These are phyloP conservation scores for Serendipita vermifera DNA, from an alignment of 768 basidiomycete species.

Conservation along the genomic window DNA sequence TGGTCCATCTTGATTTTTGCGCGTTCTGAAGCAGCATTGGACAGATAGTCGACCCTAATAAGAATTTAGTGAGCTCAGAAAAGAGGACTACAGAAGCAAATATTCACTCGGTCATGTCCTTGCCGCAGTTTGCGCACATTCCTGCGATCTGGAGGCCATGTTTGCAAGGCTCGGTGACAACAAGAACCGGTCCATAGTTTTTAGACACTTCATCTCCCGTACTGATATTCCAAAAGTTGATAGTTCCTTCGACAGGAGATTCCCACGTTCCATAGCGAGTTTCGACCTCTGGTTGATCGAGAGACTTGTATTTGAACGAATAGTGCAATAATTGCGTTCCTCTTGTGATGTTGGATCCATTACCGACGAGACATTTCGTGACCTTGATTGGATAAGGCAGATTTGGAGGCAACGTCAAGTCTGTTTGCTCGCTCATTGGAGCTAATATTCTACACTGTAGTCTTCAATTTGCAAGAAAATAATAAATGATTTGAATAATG, in stretches of 20 bases:
- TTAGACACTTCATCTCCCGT: constrained; percentile 51
- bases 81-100: background rate
- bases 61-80: constrained; percentile 14
- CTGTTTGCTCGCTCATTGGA: constrained; percentile 32
- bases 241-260: constrained; percentile 63
- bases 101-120: constrained; percentile 81
- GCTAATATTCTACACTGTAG: too few species aligned
- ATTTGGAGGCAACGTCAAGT: constrained; percentile 58
- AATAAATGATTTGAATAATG: too few species aligned
- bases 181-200: constrained; percentile 47
- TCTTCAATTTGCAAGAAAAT: too few species aligned
- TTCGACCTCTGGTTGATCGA: constrained; percentile 34
- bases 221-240: constrained; percentile 58
- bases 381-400: constrained; percentile 83
- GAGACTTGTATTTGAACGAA: constrained; percentile 52
- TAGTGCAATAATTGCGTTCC: constrained; percentile 75
- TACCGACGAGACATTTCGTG: constrained; percentile 45
- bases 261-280: constrained; percentile 87
- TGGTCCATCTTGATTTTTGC: constrained; percentile 93
- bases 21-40: constrained; percentile 72
- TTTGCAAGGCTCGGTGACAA: constrained; percentile 83
- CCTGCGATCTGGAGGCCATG: constrained; percentile 89
- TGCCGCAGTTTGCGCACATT: constrained; percentile 86
- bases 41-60: constrained; percentile 68
- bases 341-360: constrained; percentile 39